Evolutionary conservation across 345 rosid genomes (phyloP).

Genomic region (Salix purpurea): DNA sequence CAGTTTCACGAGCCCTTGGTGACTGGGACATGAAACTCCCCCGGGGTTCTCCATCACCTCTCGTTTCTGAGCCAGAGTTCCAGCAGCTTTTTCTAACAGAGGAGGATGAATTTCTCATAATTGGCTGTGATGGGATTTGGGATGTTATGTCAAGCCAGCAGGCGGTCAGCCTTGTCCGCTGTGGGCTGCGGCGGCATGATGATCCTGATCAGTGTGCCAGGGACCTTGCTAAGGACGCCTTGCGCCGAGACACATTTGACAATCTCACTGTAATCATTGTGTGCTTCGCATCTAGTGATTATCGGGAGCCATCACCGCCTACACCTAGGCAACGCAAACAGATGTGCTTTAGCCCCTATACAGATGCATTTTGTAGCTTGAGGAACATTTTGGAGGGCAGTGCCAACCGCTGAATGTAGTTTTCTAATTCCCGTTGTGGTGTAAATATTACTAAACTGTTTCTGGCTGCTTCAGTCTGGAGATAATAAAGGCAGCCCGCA

Average conservation of each 20-base stretch:
- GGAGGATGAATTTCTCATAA: constrained; percentile 84
- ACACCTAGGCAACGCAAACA: constrained; percentile 38
- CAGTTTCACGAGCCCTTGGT: constrained; percentile 81
- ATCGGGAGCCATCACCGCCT: constrained; percentile 32
- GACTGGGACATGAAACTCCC: constrained; percentile 89
- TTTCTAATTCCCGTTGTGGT: not conserved
- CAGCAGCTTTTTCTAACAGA: constrained; percentile 49
- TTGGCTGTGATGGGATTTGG: constrained; percentile 93
- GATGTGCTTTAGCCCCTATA: constrained; percentile 56
- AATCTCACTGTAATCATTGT: constrained; percentile 75
- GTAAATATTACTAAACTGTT: constrained; percentile 13
- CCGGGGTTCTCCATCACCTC: constrained; percentile 60
- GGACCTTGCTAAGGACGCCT: constrained; percentile 80
- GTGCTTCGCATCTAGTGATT: constrained; percentile 52
- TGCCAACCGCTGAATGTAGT: constrained; percentile 27
- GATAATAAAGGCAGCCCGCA: constrained; percentile 39
- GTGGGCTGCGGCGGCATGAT: constrained; percentile 53
- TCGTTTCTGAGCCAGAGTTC: constrained; percentile 77
- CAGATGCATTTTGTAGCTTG: constrained; percentile 67
- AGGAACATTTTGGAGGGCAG: constrained; percentile 49
- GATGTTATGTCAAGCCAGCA: constrained; percentile 87
- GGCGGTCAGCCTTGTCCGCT: constrained; percentile 62
- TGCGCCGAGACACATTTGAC: constrained; percentile 53
- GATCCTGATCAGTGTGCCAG: constrained; percentile 68
- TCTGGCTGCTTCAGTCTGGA: constrained; percentile 36